Base-by-base conservation (phyloP, 2,329 filamentous ascomycete species). In the Trichoderma arundinaceum region DNA sequence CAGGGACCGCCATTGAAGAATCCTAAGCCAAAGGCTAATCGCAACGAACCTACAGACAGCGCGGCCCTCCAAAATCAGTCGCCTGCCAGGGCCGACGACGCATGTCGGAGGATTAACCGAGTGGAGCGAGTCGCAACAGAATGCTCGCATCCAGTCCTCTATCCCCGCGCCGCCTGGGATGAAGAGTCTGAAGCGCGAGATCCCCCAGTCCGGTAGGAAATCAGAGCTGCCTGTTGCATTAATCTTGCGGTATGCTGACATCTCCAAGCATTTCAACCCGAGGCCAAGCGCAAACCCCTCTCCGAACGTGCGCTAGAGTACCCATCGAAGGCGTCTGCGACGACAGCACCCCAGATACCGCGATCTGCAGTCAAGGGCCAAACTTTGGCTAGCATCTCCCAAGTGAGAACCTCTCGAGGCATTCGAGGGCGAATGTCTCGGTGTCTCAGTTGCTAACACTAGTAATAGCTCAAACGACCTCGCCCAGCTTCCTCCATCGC, bases 251-350 rank as follows among this genome's bases (percentile, higher is more conserved):
- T 33, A 60, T 52, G 38, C 51, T 65, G 44, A 58, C 58, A 32
- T 65, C 65, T 64, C 57, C 54, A 68, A 88, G 86, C 82, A 59
- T 70, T 78, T 22, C 81, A 86, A 71, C 81, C 87, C 19, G 83
- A 87, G 57, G 72, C 86, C 3, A 90, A 90, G 76, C 82, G 88
- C 65, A 87, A 87, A 71, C 86, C 84, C 13, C 76, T 88, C 32
- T 77, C 76, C 19, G 85, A 89, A 64, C 80, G 81, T 69, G 85
- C 82, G 38, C 82, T 76, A 67, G 86, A 90, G 66, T 83, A 81
- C 67, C 75, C 78, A 17, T 59, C 57, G 19, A 80, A 76, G 66
- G 75, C 77, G 51, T 74, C 80, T 4, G 74, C 77, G 57, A 73
- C 76, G 38, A 74, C 79, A 67, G 77, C 80, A 64, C 79, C 78